Evolutionary conservation across 2,329 filamentous ascomycete species (phyloP).

Genomic region (Aspergillus brunneoviolaceus): DNA sequence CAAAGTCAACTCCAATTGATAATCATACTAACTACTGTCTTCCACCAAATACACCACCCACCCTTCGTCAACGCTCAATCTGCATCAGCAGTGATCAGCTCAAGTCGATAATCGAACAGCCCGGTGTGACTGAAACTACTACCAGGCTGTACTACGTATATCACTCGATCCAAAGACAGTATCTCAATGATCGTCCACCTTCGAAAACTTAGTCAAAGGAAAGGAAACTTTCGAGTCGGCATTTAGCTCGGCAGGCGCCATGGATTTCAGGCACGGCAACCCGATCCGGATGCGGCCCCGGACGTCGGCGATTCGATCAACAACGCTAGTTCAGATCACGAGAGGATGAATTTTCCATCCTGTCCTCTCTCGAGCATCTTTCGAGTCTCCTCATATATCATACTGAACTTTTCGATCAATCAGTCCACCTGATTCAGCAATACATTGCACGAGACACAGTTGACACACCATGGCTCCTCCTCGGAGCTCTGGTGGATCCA

Average conservation of each 20-base stretch:
- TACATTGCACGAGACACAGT: neutral
- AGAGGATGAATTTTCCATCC: neutral
- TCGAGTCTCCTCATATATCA: neutral
- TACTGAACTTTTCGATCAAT: neutral
- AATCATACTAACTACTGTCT: too few species aligned
- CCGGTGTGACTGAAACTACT: too few species aligned
- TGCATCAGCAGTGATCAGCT: too few species aligned
- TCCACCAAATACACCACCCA: too few species aligned
- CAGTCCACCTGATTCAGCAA: neutral
- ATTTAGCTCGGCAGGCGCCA: conserved; percentile 26
- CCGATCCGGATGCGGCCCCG: conserved; percentile 22
- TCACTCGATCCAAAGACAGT: neutral
- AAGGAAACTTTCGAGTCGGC: conserved; percentile 18
- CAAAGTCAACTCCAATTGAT: too few species aligned
- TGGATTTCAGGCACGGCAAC: conserved; percentile 19
- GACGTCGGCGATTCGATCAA: conserved; percentile 4
- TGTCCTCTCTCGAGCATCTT: neutral
- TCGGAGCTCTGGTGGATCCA: neutral
- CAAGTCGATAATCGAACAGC: too few species aligned
- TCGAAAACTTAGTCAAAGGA: neutral
- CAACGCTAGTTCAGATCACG: neutral
- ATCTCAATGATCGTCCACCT: neutral
- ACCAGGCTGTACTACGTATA: too few species aligned
- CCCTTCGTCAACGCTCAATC: too few species aligned
- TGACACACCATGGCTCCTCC: conserved; percentile 13